phyloP scores from a whole-genome alignment of 805 yeast species.

The Vanderwaltozyma polyspora region DNA sequence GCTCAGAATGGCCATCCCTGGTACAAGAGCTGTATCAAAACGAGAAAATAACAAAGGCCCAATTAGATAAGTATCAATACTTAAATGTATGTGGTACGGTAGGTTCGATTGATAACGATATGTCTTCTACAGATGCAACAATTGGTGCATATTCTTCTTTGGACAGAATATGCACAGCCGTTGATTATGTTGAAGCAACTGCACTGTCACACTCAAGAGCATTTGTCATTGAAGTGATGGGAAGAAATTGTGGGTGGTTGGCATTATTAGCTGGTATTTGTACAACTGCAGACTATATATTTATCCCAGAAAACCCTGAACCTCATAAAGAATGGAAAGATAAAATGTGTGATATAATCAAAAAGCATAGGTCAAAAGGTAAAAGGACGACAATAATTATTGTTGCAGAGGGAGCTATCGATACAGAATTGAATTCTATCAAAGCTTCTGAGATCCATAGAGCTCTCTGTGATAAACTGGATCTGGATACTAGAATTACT shows the following conservation, averaged over 20 bases:
- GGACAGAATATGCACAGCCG: constrained; percentile 57
- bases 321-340: constrained; percentile 51
- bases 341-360: constrained; percentile 51
- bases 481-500: constrained; percentile 68
- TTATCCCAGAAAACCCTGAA: constrained; percentile 74
- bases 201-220: constrained; percentile 78
- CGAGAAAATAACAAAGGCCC: constrained; percentile 35
- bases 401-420: constrained; percentile 79
- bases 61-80: constrained; percentile 39
- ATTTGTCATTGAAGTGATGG: constrained; percentile 80
- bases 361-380: constrained; percentile 58
- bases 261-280: constrained; percentile 74
- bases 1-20: constrained; percentile 69
- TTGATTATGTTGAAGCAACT: constrained; percentile 76
- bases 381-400: constrained; percentile 69
- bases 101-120: constrained; percentile 77
- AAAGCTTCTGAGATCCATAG: constrained; percentile 53
- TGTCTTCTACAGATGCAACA: constrained; percentile 76
- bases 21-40: constrained; percentile 43
- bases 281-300: constrained; percentile 69
- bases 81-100: constrained; percentile 66
- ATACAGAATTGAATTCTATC: constrained; percentile 55
- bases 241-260: constrained; percentile 84
- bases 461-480: constrained; percentile 53
- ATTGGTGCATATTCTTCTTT: constrained; percentile 74